A percentile compares a stretch with the other conserved stretches of the same genome.
These are phyloP conservation scores for Trypanosoma vivax DNA, from an alignment of 208 protist genomes.

Conservation along the genomic window DNA sequence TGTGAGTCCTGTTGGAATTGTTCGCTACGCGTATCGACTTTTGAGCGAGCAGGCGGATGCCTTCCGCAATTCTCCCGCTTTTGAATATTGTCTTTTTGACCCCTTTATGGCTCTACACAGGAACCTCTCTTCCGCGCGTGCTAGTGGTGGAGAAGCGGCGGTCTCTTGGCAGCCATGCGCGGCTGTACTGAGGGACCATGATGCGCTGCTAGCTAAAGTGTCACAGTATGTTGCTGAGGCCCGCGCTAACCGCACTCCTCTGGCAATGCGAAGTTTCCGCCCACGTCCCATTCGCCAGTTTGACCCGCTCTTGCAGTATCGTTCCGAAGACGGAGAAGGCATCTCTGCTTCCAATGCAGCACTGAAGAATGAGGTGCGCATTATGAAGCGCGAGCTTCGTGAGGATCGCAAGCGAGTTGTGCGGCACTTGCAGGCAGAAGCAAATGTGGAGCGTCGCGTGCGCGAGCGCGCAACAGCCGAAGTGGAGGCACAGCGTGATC, in stretches of 20 bases:
- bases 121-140: conserved; percentile 24
- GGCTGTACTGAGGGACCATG: conserved; percentile 40
- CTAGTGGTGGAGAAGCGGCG: neutral
- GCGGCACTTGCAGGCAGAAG: conserved; percentile 73
- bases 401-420: conserved; percentile 83
- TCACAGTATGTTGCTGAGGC: conserved; percentile 12
- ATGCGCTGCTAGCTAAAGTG: conserved; percentile 28
- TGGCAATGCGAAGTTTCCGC: conserved; percentile 81
- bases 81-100: conserved; percentile 38
- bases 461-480: conserved; percentile 42
- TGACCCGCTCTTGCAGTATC: conserved; percentile 67
- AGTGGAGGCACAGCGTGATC: conserved; percentile 40
- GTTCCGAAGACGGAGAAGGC: conserved; percentile 17
- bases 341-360: conserved; percentile 11
- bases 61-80: conserved; percentile 36
- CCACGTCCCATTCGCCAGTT: conserved; percentile 79
- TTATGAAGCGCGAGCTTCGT: conserved; percentile 64
- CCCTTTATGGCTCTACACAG: conserved; percentile 41
- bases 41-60: conserved; percentile 40
- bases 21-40: conserved; percentile 61
- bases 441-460: conserved; percentile 64
- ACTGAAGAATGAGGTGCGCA: conserved; percentile 57
- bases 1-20: conserved; percentile 21
- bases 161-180: conserved; percentile 26
- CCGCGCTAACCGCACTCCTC: conserved; percentile 46